Evolutionary conservation across 805 yeast genomes (phyloP), one percentile per base, ranked within the genome.

Genomic region (Kurtzmaniella fragi): DNA sequence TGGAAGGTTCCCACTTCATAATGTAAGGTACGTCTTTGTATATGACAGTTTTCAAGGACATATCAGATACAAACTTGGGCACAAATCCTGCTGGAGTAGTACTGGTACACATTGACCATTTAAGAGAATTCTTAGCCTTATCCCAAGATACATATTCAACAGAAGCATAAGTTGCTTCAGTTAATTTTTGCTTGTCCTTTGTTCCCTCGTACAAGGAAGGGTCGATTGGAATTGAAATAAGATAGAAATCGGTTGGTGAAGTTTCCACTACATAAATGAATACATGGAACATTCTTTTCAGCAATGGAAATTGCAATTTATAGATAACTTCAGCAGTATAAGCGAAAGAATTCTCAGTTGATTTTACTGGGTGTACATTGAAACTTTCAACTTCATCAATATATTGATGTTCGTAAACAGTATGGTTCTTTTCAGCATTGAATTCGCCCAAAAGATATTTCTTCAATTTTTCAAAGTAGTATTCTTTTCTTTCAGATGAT

Each of bases 1-100:
- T 20, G 8, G 25, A 20, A 20, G 25, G 25, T 20, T 20, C 54
- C 64, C 66, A 67, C 10, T 53, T 46, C 42, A 66, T 45, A 41
- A 68, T 64, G 23, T 57, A 48, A 1, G 71, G 70, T 8, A 68
- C 73, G 37, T 68, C 73, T 40, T 63, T 61, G 3, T 67, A 58
- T 29, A 68, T 57, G 5, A 62, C 72, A 8, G 54, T 53, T 12
- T 59, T 56, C 28, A 64, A 51, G 7, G 56, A 48, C 43, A 50
- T 31, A 32, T 54, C 54, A 5, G 64, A 56, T 10, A 68, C 32
- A 64, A 67, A 65, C 8, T 48, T 42, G 2, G 73, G 73, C 8
- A 68, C 56, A n/a, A 36, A 40, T 1, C 73, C 73, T 25, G 64
- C 64, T 2, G 73, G 67, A 12, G 50, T 53, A 4, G 72, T 65